Evolutionary conservation across 371 early-diverging fungal species (phyloP), one percentile per base, ranked within the genome.

Genomic region (Amoeboaphelidium protococcarum): DNA sequence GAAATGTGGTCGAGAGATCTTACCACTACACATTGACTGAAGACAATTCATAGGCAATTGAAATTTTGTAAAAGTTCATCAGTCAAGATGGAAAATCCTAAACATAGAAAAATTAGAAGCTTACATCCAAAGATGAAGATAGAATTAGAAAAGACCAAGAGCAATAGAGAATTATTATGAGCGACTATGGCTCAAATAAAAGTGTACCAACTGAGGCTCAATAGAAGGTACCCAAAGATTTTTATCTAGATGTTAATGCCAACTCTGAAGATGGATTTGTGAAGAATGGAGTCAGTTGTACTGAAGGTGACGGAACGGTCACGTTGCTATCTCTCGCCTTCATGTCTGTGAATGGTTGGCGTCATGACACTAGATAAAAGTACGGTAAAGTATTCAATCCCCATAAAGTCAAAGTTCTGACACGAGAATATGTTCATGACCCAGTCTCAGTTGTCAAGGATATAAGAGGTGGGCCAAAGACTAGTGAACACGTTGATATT

Each of bases 401-500:
- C n/a, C 65, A 0, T 25, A 65, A 2, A 59, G 82, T 2, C 61
- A 1, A 44, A 48, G 16, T 57, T 62, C 27, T 68, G 66, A 4
- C 64, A 55, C 12, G 43, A 50, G 13, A 57, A 46, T 20, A 52
- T 20, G 4, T 31, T 26, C 19, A 16, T 82, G 61, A 81, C 1
- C 73, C 82, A 22, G 67, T 85, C 3, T 81, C 82, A 0, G 82
- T 83, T 13, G 66, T 79, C 61, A 81, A 81, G 0, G 82, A 81
- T 3, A 63, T 73, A 42, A 55, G 76, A 0, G 78, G 76, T 6
- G 79, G 83, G 19, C 87, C 87, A 0, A 83, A 83, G 13, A 69
- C 85, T 6, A 64, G 76, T 2, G 84, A 88, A 51, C 94, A 92
- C 60, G 73, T 87, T 21, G 82, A 88, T 58, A 85, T 50, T 46